Evolutionary conservation across 2,329 filamentous ascomycete genomes (phyloP).

Genomic region (Fusarium sp.): DNA sequence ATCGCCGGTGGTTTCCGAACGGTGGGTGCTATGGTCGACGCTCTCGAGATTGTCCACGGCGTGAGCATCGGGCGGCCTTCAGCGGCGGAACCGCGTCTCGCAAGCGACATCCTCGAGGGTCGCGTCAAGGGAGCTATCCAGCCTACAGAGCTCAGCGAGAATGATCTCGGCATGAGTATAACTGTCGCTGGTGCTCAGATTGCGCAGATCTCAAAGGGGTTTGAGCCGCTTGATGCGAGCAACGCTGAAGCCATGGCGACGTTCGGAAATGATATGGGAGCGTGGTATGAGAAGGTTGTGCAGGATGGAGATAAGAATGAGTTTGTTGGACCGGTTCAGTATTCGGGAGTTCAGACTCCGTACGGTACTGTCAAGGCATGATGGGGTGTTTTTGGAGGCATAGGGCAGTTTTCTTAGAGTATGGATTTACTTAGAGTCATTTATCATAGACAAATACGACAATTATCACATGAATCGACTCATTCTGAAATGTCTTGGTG

Average conservation of each 20-base stretch:
- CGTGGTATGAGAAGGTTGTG: conserved; percentile 40
- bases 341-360: conserved; percentile 37
- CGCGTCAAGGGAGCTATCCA: conserved; percentile 36
- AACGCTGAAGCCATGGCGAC: conserved; percentile 37
- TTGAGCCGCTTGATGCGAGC: conserved; percentile 48
- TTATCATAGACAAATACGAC: background rate
- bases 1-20: conserved; percentile 70
- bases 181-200: conserved; percentile 36
- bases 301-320: conserved; percentile 50
- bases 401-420: background rate
- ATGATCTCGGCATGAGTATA: conserved; percentile 22
- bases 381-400: background rate
- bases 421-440: background rate
- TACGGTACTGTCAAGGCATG: conserved; percentile 34
- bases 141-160: conserved; percentile 29
- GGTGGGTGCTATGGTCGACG: conserved; percentile 68
- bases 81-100: conserved; percentile 52
- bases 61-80: conserved; percentile 64
- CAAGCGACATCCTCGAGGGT: conserved; percentile 48
- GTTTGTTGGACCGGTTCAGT: conserved; percentile 40
- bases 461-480: background rate
- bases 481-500: background rate
- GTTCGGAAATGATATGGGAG: conserved; percentile 44
- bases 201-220: conserved; percentile 34
- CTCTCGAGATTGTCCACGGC: conserved; percentile 68